Conservation (phyloP, 2,329 filamentous ascomycete genomes). For the Fusarium equiseti region DNA sequence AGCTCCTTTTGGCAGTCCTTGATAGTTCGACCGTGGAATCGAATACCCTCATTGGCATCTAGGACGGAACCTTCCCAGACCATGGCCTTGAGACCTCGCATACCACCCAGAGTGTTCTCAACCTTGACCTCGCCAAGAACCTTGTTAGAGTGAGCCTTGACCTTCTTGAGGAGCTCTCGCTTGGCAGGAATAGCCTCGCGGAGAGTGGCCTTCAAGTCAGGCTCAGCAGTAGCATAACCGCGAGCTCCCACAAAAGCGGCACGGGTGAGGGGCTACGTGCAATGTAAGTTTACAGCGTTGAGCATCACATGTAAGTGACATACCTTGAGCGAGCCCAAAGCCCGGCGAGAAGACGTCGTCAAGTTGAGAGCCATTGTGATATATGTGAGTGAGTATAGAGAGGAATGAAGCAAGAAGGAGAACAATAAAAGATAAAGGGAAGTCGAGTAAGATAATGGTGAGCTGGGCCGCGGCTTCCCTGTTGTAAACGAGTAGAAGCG, state of each 20-base stretch:
- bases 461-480: conserved; percentile 44
- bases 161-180: conserved; percentile 91
- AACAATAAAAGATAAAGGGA: conserved; percentile 1
- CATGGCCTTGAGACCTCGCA: conserved; percentile 98
- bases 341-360: conserved; percentile 68
- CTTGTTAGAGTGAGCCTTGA: conserved; percentile 87
- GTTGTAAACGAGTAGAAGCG: conserved; percentile 43
- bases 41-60: conserved; percentile 96
- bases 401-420: conserved; percentile 9
- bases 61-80: conserved; percentile 98
- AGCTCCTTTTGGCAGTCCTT: conserved; percentile 96
- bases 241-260: conserved; percentile 56
- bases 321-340: conserved; percentile 74
- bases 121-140: conserved; percentile 93
- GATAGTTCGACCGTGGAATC: conserved; percentile 97
- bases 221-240: conserved; percentile 82
- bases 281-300: conserved; percentile 6
- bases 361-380: conserved; percentile 73
- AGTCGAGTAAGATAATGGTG: conserved; percentile 17
- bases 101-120: conserved; percentile 93
- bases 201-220: conserved; percentile 89
- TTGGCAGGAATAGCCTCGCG: conserved; percentile 89
- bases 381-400: neutral
- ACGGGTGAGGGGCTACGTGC: conserved; percentile 49
- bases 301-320: conserved; percentile 43